These are phyloP conservation scores for Flaveria trinervia DNA, from an alignment of 129 eudicot species.

Conservation along the genomic window DNA sequence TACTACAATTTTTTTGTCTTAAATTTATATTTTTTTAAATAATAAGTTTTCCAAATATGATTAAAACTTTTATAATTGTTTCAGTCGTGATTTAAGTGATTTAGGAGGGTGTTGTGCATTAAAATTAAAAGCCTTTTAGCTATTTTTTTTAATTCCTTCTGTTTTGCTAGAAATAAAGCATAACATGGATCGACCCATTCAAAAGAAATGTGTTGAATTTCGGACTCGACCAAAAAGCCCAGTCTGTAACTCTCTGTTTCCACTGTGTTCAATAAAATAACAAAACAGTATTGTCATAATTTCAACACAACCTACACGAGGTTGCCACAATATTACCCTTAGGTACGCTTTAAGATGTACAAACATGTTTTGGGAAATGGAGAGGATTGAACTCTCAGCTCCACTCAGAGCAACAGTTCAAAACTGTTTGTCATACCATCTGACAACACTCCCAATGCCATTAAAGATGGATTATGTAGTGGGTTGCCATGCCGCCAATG, in stretches of 20 bases:
- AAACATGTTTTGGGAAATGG: slow-evolving; percentile 73
- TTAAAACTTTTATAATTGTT: neutral
- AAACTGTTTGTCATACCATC: slow-evolving; percentile 95
- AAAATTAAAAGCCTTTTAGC: neutral
- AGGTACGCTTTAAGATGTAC: neutral
- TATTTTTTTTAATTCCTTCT: neutral
- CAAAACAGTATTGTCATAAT: neutral
- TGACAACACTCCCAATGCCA: slow-evolving; percentile 93
- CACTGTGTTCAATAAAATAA: neutral
- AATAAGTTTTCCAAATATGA: neutral
- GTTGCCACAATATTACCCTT: neutral
- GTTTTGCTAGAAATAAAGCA: neutral
- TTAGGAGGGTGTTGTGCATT: neutral
- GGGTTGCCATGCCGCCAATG: slow-evolving; percentile 89
- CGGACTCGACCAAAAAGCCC: neutral
- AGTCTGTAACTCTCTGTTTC: neutral
- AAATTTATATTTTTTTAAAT: neutral
- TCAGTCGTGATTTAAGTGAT: neutral
- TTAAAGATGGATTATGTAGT: slow-evolving; percentile 61
- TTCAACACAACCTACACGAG: neutral
- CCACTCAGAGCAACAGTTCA: slow-evolving; percentile 85
- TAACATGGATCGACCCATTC: neutral
- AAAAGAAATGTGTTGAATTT: neutral
- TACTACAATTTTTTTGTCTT: neutral
- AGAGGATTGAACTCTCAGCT: slow-evolving; percentile 99